Percentiles rank a stretch among this genome's conserved stretches.
phyloP scores from a whole-genome alignment of 331 rosid genomes.

The Acacia concinna region DNA sequence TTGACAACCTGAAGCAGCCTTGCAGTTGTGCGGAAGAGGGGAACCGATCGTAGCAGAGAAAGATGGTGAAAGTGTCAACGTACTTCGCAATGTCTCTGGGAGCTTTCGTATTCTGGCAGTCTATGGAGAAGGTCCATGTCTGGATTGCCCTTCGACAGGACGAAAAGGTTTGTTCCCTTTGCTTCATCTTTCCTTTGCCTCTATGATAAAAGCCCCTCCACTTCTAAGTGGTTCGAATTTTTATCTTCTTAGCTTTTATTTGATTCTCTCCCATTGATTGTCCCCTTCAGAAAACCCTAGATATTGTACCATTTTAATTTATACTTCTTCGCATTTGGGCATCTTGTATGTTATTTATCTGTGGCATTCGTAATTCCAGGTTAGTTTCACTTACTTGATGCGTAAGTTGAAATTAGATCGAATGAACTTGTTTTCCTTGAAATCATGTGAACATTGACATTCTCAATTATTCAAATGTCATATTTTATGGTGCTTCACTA shows the following conservation, averaged over 20 bases:
- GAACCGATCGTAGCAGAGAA: slow-evolving; percentile 26
- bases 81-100: slow-evolving; percentile 89
- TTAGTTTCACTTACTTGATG: neutral
- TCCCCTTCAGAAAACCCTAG: slow-evolving; percentile 18
- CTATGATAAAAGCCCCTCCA: neutral
- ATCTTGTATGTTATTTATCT: neutral
- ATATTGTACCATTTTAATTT: neutral
- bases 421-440: neutral
- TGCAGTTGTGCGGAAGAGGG: neutral
- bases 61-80: slow-evolving; percentile 75
- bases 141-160: slow-evolving; percentile 99
- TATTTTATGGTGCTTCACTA: neutral
- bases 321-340: neutral
- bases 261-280: neutral
- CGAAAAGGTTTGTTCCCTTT: slow-evolving; percentile 60
- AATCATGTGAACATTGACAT: neutral
- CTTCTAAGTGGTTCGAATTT: neutral
- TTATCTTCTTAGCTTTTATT: neutral
- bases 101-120: slow-evolving; percentile 88
- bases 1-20: neutral
- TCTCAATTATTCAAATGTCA: neutral
- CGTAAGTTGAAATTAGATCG: neutral
- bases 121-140: slow-evolving; percentile 91
- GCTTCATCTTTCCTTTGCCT: neutral
- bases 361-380: neutral